These are phyloP conservation scores for Stropharia rugosoannulata DNA, from an alignment of 768 basidiomycete genomes.

Conservation along the genomic window DNA sequence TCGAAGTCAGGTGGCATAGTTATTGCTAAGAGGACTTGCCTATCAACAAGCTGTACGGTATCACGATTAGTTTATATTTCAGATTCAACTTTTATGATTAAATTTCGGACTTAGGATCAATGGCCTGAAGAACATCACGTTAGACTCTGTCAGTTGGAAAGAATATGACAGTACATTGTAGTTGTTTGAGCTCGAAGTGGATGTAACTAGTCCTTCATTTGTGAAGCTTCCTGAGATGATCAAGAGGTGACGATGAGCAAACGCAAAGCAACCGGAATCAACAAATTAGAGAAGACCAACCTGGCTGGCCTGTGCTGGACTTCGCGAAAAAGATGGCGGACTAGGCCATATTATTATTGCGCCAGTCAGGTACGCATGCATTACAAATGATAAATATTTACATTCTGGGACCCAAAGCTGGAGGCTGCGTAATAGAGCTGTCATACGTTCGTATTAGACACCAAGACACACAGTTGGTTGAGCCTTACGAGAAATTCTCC, in stretches of 20 bases:
- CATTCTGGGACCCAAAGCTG: constrained; percentile 50
- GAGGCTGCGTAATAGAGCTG: constrained; percentile 57
- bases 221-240: constrained; percentile 35
- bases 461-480: neutral
- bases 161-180: constrained; percentile 35
- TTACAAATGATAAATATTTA: constrained; percentile 36
- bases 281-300: constrained; percentile 9
- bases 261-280: neutral
- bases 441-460: neutral
- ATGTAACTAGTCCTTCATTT: constrained; percentile 47
- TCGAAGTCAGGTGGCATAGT: neutral
- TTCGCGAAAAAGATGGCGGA: constrained; percentile 55
- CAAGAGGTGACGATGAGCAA: neutral
- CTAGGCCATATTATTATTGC: constrained; percentile 26
- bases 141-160: neutral
- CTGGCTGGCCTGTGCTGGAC: constrained; percentile 46
- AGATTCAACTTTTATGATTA: neutral
- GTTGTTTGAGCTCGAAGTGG: constrained; percentile 34
- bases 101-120: constrained; percentile 48
- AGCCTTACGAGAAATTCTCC: constrained; percentile 24
- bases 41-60: constrained; percentile 31
- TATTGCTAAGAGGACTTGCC: constrained; percentile 14
- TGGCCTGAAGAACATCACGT: constrained; percentile 32
- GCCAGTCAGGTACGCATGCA: constrained; percentile 46
- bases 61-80: neutral